A percentile compares a stretch with the other conserved stretches of the same genome.
phyloP scores from a whole-genome alignment of 2,329 filamentous ascomycete species.

The Thyridium curvatum region DNA sequence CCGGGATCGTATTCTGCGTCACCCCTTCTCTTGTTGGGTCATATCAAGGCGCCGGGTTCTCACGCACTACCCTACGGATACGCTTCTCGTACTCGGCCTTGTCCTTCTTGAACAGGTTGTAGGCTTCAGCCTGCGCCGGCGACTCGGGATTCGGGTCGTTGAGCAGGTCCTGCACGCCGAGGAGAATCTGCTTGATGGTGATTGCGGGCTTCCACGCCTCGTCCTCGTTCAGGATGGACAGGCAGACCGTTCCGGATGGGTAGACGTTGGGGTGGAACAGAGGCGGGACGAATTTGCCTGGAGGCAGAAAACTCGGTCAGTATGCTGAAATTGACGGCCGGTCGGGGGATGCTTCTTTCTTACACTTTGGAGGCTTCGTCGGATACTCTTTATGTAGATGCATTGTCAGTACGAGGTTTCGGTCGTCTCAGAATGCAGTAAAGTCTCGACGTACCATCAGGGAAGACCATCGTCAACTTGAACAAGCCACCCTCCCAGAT shows the following conservation, averaged over 20 bases:
- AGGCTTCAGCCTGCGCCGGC: constrained; percentile 93
- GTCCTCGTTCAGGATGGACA: constrained; percentile 96
- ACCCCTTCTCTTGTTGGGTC: neutral
- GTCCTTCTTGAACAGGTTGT: constrained; percentile 94
- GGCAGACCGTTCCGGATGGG: constrained; percentile 92
- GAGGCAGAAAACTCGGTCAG: constrained; percentile 7
- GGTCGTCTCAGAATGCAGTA: neutral
- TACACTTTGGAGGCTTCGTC: constrained; percentile 98
- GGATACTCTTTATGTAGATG: constrained; percentile 68
- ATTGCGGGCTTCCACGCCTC: constrained; percentile 98
- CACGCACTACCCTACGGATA: constrained; percentile 77
- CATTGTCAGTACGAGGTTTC: neutral
- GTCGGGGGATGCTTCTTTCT: constrained; percentile 23
- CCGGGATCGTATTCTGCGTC: no score
- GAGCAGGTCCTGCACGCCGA: constrained; percentile 92
- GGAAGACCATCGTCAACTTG: constrained; percentile 88
- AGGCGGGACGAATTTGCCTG: constrained; percentile 93
- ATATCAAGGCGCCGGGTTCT: constrained; percentile 72
- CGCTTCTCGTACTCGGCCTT: constrained; percentile 80
- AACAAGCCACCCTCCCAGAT: constrained; percentile 98
- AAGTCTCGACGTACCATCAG: constrained; percentile 63
- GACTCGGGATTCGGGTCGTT: constrained; percentile 97
- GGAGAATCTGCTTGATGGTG: constrained; percentile 93
- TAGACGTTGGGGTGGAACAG: constrained; percentile 99
- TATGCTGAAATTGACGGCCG: neutral